Evolutionary conservation across 805 yeast genomes (phyloP).

Genomic region (Suhomyces sp.): DNA sequence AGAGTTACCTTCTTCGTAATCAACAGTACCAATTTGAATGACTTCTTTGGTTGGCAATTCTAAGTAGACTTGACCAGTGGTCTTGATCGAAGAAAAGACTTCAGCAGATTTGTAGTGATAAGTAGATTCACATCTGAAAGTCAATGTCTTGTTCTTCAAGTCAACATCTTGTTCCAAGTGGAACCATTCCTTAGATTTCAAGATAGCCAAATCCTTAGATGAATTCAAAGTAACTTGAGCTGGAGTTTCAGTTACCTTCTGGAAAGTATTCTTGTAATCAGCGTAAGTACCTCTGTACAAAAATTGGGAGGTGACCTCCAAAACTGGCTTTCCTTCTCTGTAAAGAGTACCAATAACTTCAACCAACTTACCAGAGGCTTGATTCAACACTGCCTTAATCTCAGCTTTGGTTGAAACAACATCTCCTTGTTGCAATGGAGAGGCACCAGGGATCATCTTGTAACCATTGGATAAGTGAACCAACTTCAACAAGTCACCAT

Average conservation of each 20-base stretch:
- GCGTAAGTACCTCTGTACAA: slow-evolving; percentile 90
- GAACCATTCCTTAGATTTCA: slow-evolving; percentile 98
- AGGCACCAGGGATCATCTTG: slow-evolving; percentile 88
- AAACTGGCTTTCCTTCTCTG: slow-evolving; percentile 73
- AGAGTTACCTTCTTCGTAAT: slow-evolving; percentile 86
- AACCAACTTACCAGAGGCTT: slow-evolving; percentile 90
- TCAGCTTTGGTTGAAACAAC: slow-evolving; percentile 78
- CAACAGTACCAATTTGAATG: slow-evolving; percentile 77
- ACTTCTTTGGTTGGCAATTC: slow-evolving; percentile 93
- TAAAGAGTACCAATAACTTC: slow-evolving; percentile 89
- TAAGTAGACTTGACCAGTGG: slow-evolving; percentile 79
- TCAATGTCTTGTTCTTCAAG: slow-evolving; percentile 74
- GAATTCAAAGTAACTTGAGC: slow-evolving; percentile 71
- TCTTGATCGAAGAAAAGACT: slow-evolving; percentile 75
- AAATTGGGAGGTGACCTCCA: slow-evolving; percentile 94
- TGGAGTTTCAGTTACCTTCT: slow-evolving; percentile 83
- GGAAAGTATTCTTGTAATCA: slow-evolving; percentile 91
- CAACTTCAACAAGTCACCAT: slow-evolving; percentile 91
- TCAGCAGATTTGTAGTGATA: slow-evolving; percentile 75
- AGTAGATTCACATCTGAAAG: slow-evolving; percentile 85
- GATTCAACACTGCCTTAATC: slow-evolving; percentile 85
- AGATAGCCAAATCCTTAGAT: slow-evolving; percentile 87
- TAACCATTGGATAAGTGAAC: slow-evolving; percentile 96
- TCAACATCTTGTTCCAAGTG: slow-evolving; percentile 70
- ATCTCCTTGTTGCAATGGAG: slow-evolving; percentile 86